Evolutionary conservation across 495 filamentous ascomycete genomes (phyloP).

Genomic region (Penicillium egyptiacum): DNA sequence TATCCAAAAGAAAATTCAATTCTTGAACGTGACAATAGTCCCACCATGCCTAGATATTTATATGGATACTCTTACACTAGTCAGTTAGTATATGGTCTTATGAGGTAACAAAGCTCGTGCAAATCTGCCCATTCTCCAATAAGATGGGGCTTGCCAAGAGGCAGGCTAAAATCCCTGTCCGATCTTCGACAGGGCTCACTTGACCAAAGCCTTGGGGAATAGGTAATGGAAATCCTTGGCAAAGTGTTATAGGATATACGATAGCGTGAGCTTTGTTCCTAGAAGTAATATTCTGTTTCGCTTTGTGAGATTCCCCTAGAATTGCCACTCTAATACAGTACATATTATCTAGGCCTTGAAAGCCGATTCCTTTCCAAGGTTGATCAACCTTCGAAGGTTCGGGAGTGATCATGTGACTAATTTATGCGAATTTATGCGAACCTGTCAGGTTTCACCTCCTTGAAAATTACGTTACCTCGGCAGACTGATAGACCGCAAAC

Average conservation of each 20-base stretch:
- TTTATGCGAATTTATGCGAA: constrained; percentile 12
- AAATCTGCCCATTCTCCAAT: not conserved
- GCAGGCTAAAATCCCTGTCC: not conserved
- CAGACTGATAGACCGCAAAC: not conserved
- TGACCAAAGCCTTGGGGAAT: too few species aligned
- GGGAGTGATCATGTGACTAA: constrained; percentile 16
- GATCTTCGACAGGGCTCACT: too few species aligned
- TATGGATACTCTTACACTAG: too few species aligned
- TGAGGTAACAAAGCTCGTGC: not conserved
- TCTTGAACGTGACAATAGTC: constrained; percentile 1
- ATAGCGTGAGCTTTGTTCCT: too few species aligned
- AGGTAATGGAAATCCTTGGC: too few species aligned
- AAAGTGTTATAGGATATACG: too few species aligned
- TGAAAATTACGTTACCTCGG: not conserved
- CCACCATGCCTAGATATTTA: not conserved
- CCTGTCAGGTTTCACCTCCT: not conserved
- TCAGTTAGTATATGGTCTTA: too few species aligned
- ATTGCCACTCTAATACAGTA: too few species aligned
- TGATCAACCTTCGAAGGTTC: too few species aligned
- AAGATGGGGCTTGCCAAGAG: constrained; percentile 9
- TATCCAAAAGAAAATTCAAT: not conserved
- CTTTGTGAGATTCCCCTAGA: too few species aligned
- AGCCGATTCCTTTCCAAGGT: too few species aligned
- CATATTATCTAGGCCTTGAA: too few species aligned
- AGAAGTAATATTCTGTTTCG: not conserved